phyloP scores from a whole-genome alignment of 169 alveolate genomes.

The Amoebophrya sp. region DNA sequence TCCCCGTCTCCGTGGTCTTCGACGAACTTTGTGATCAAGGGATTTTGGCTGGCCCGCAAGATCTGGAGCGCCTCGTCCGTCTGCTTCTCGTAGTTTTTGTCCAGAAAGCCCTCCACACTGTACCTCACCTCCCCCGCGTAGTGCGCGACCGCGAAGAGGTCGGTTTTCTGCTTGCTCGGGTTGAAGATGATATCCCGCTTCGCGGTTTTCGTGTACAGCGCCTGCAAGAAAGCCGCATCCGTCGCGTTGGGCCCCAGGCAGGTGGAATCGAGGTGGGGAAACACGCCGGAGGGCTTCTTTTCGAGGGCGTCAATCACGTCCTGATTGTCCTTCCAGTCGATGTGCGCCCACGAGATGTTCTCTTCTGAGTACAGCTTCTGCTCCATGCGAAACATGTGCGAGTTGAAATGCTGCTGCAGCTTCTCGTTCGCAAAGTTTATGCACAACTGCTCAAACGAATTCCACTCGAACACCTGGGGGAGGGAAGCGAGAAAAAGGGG shows the following conservation, averaged over 20 bases:
- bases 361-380: constrained; percentile 46
- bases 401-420: constrained; percentile 73
- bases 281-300: constrained; percentile 32
- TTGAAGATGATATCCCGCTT: background rate
- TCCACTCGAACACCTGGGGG: constrained; percentile 61
- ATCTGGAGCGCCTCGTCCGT: background rate
- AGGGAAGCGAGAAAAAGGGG: background rate
- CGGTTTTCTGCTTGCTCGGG: background rate
- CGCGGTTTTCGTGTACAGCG: constrained; percentile 19
- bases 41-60: background rate
- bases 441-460: constrained; percentile 88
- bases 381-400: background rate
- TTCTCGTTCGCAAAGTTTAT: constrained; percentile 92
- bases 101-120: constrained; percentile 46
- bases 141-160: background rate
- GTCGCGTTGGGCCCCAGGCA: constrained; percentile 45
- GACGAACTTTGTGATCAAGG: background rate
- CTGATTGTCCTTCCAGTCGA: constrained; percentile 56
- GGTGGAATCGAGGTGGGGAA: constrained; percentile 51
- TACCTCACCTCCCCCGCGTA: constrained; percentile 44
- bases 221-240: constrained; percentile 40
- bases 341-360: constrained; percentile 56
- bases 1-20: background rate
- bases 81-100: constrained; percentile 49
- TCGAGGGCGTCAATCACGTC: constrained; percentile 66